Evolutionary conservation across 805 yeast species (phyloP).

Genomic region (Candida koratica): DNA sequence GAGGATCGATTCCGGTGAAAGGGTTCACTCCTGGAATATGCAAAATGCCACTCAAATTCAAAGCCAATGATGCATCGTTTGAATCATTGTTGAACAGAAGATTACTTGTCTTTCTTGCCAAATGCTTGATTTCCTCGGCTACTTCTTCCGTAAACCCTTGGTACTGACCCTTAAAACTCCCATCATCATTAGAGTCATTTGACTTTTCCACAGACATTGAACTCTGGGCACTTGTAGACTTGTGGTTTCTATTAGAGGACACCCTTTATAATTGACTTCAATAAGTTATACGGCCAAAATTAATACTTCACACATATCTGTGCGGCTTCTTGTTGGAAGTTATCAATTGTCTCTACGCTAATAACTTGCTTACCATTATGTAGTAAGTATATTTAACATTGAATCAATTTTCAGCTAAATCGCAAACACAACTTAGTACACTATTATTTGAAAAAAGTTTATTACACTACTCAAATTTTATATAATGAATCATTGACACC

Average conservation of each 20-base stretch:
- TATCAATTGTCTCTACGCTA: too few species aligned
- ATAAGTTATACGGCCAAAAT: too few species aligned
- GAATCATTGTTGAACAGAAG: not conserved
- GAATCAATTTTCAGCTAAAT: too few species aligned
- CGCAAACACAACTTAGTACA: too few species aligned
- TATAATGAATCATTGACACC: constrained; percentile 23
- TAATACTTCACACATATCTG: too few species aligned
- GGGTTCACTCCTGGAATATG: constrained; percentile 49
- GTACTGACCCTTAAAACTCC: constrained; percentile 2
- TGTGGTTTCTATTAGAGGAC: not conserved
- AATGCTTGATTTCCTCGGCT: constrained; percentile 31
- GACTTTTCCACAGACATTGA: constrained; percentile 1
- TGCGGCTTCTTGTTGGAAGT: too few species aligned
- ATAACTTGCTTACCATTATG: too few species aligned
- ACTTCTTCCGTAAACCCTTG: constrained; percentile 35
- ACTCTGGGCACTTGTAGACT: not conserved
- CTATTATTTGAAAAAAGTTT: too few species aligned
- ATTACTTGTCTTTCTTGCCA: constrained; percentile 27
- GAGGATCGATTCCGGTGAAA: constrained; percentile 22
- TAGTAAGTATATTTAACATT: too few species aligned
- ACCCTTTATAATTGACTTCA: too few species aligned
- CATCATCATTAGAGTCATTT: not conserved
- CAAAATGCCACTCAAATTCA: constrained; percentile 45
- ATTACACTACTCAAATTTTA: too few species aligned
- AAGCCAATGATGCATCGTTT: constrained; percentile 11